Evolutionary conservation across 768 basidiomycete species (phyloP), one percentile per base, ranked within the genome.

Genomic region (Terana coerulea): DNA sequence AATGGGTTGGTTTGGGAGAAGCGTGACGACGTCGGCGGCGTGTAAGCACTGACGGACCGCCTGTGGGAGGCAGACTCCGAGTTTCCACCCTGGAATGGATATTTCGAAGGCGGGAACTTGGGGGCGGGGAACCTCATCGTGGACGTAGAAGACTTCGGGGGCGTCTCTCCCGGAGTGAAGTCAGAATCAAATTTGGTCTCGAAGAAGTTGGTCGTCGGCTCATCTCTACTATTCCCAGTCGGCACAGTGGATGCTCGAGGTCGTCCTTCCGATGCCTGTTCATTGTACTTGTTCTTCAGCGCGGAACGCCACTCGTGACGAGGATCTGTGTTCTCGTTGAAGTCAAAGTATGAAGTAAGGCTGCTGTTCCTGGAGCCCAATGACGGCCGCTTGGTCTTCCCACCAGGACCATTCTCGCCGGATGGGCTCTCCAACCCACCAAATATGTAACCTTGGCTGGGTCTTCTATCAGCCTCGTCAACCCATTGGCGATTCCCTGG

Each of bases 401-500:
- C 37, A 15, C 41, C 3, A 6, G 43, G 42, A 21, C 37, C 39
- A 9, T 61, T 66, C 40, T 64, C 66, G 44, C 61, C 10, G 24
- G 67, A 67, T 22, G 78, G 70, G 51, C 72, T 79, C 39, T 68
- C 70, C n/a, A 74, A 53, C n/a, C 78, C 72, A 25, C 74, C 73
- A 54, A 92, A 92, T 14, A 73, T 75, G 66, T 92, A 91, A 7
- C 59, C 60, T 14, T 51, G 57, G 17, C 59, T 58, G 5, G 51
- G 35, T 9, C 71, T 70, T 9, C 62, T 51, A 12, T 68, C 66
- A 19, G 62, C 67, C 37, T 90, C 80, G 17, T 75, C 58, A 1
- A 89, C 66, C 91, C 91, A 95, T 43, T 71, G 71, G 22, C 81
- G 75, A 47, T 73, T 77, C 14, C 83, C 84, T 0, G 89, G 86